Conservation (phyloP, 2,329 filamentous ascomycete genomes). For the Diaporthe destruens region DNA sequence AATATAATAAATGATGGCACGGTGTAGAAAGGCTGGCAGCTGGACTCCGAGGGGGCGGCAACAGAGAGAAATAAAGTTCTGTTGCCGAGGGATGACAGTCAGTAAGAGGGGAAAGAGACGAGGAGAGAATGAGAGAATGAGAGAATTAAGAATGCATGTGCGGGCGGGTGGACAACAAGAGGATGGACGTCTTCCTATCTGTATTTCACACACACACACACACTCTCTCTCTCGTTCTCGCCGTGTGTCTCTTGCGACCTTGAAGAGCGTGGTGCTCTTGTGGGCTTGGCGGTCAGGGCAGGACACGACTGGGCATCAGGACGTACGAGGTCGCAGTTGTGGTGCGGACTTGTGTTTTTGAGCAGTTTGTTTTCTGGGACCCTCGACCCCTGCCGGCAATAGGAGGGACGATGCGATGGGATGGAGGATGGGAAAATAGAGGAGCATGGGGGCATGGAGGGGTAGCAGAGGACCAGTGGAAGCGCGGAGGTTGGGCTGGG, state of each 20-base stretch:
- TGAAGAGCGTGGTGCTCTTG: slow-evolving; percentile 30
- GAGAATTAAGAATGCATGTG: slow-evolving; percentile 17
- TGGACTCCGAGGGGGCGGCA: slow-evolving; percentile 14
- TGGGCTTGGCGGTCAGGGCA: slow-evolving; percentile 33
- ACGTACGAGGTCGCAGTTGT: slow-evolving; percentile 25
- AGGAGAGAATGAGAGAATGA: slow-evolving; percentile 26
- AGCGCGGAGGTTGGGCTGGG: slow-evolving; percentile 20
- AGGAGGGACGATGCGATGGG: slow-evolving; percentile 21
- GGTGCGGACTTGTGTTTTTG: background rate
- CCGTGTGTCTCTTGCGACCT: background rate
- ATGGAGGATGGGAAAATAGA: slow-evolving; percentile 10
- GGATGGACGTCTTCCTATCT: slow-evolving; percentile 27
- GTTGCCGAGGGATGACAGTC: slow-evolving; percentile 21
- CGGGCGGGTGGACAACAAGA: slow-evolving; percentile 4
- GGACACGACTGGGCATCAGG: slow-evolving; percentile 24
- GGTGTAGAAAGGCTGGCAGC: slow-evolving; percentile 9
- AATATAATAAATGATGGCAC: background rate
- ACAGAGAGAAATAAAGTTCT: slow-evolving; percentile 2
- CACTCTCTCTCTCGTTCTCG: background rate
- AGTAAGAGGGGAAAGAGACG: background rate
- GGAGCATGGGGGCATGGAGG: slow-evolving; percentile 29
- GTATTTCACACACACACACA: background rate
- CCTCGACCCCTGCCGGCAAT: slow-evolving; percentile 34
- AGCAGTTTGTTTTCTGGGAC: slow-evolving; percentile 21
- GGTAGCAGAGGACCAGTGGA: slow-evolving; percentile 31